Evolutionary conservation across 2,329 filamentous ascomycete species (phyloP).

Genomic region (Parascedosporium putredinis): DNA sequence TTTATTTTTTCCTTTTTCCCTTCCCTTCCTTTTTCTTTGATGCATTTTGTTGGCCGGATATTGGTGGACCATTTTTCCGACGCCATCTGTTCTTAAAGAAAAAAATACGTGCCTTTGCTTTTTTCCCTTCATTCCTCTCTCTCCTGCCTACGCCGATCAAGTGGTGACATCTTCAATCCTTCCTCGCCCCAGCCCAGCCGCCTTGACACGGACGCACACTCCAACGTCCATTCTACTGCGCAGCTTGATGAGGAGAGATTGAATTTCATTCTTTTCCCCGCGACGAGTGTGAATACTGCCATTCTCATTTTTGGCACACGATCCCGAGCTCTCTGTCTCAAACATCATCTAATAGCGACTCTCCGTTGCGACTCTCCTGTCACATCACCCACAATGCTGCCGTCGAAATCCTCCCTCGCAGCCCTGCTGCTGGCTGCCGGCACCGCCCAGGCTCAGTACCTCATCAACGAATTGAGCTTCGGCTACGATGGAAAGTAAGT

Average conservation of each 20-base stretch:
- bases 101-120: no score
- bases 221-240: no score
- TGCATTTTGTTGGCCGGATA: neutral
- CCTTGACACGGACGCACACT: no score
- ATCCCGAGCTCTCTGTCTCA: neutral
- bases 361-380: neutral
- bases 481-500: slow-evolving; percentile 55
- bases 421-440: slow-evolving; percentile 29
- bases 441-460: slow-evolving; percentile 50
- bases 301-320: neutral
- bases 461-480: slow-evolving; percentile 68
- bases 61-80: slow-evolving; percentile 1
- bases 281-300: no score
- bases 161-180: neutral
- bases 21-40: neutral
- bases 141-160: no score
- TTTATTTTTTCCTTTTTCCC: no score
- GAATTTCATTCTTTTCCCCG: no score
- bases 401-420: slow-evolving; percentile 5
- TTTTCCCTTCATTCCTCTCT: neutral
- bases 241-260: no score
- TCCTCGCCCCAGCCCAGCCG: no score
- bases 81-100: neutral
- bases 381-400: neutral
- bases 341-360: neutral